Base-by-base conservation (phyloP, 352 stramenopile genomes). In the Globisporangium spiculum region DNA sequence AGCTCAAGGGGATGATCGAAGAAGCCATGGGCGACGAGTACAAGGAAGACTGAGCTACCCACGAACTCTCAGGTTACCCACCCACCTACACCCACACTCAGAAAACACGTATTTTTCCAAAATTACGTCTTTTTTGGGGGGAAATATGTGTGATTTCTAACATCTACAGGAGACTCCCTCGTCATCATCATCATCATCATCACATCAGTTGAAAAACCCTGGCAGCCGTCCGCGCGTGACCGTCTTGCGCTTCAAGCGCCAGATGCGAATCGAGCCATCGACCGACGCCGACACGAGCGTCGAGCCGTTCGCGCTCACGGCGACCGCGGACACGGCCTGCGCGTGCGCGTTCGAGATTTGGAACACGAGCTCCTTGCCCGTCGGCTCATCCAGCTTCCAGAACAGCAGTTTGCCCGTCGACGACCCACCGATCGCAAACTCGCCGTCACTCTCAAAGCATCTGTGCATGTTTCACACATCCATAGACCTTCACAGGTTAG, bases 1-100 rank as follows among this genome's bases (percentile, higher is more conserved):
- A 94, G 65, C 73, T 94, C 26, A 96, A 96, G 79, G 88, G 88
- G n/a, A 94, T 92, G 84, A 96, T 96, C 53, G 86, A 96, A 72
- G 88, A 96, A 54, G 75, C 83, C 26, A 96, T 96, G 88, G 86
- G 86, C 9, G 88, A 96, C 62, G 88, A 96, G 71, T 96, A 96
- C 79, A 96, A 96, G 70, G 88, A 94, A 60, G 88, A 94, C 61
- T 96, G 84, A 67, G 14, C 41, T 50, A 18, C 38, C 38, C 4
- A 46, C 12, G 4, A 4, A 46, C 14, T 46, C 14, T 14, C 38
- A 46, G 12, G 32, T 36, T 36, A 36, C 32, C 38, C 38, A 6
- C 36, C 36, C 36, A 44, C 36, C 9, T 14, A 44, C 38, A 20
- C 34, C 34, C 36, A 46, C 38, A 36, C 32, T 10, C 6, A 36